Evolutionary conservation across 2,329 filamentous ascomycete species (phyloP).

Genomic region (Amylocarpus encephaloides): DNA sequence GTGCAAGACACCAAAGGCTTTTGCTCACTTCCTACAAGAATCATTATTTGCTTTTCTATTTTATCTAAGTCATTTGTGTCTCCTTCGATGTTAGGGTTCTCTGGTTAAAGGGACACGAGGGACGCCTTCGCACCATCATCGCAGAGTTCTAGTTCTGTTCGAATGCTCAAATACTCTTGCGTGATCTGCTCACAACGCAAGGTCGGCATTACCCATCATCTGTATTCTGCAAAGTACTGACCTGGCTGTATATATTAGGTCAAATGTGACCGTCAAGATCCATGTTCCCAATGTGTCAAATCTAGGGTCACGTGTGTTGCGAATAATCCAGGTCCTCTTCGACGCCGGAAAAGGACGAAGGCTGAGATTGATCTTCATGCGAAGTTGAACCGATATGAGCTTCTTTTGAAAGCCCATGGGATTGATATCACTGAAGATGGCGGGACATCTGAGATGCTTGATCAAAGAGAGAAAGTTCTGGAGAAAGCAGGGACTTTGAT

Average conservation of each 20-base stretch:
- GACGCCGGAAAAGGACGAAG: neutral
- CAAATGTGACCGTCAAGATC: conserved; percentile 7
- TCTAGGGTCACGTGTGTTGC: conserved; percentile 1
- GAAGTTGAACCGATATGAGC: conserved; percentile 1
- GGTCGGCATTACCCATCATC: no score
- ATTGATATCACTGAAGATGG: neutral
- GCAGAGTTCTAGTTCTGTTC: no score
- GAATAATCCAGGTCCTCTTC: neutral
- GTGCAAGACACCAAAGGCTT: no score
- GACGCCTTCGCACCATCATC: no score
- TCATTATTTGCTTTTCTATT: no score
- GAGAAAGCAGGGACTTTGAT: neutral
- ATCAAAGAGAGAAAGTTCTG: neutral
- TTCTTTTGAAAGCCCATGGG: conserved; percentile 2
- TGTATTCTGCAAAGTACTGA: no score
- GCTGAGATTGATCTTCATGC: neutral
- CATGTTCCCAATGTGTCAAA: conserved; percentile 6
- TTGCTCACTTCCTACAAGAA: no score
- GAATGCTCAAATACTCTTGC: no score
- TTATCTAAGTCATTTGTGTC: no score
- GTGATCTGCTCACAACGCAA: no score
- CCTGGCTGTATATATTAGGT: neutral
- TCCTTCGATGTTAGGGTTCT: no score
- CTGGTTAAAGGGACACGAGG: no score
- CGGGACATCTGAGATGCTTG: neutral